Evolutionary conservation across 2,329 filamentous ascomycete genomes (phyloP).

Genomic region (Helotiales sp.): DNA sequence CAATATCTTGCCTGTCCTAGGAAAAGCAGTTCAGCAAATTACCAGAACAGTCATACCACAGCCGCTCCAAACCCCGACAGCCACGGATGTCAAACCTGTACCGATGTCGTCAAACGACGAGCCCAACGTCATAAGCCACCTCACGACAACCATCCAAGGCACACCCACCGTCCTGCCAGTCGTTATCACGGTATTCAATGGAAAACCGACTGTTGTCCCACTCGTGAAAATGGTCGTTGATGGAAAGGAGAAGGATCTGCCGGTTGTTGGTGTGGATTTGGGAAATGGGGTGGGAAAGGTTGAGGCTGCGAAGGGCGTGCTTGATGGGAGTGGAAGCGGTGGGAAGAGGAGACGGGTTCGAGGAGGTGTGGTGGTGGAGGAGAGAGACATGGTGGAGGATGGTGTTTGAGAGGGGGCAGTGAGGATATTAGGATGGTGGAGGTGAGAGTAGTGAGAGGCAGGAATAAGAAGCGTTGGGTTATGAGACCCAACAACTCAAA

Average conservation of each 20-base stretch:
- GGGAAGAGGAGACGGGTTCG: neutral
- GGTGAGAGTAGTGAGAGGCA: neutral
- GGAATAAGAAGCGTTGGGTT: too few relatives aligned
- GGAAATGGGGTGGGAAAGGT: neutral
- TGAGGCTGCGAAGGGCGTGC: neutral
- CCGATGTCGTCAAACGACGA: neutral
- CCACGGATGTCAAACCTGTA: neutral
- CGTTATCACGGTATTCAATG: constrained; percentile 13
- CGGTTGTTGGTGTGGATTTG: constrained; percentile 9
- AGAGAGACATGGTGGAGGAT: neutral
- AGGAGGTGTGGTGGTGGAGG: neutral
- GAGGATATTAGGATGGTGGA: neutral
- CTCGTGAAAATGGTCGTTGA: constrained; percentile 14
- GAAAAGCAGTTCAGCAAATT: neutral
- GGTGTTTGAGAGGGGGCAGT: neutral
- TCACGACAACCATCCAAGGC: constrained; percentile 12
- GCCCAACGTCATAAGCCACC: constrained; percentile 12
- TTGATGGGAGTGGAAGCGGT: neutral
- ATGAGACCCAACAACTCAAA: neutral
- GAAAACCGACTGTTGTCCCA: constrained; percentile 11
- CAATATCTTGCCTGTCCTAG: neutral
- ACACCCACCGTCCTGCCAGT: constrained; percentile 11
- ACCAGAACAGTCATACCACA: neutral
- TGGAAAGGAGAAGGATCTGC: constrained; percentile 10
- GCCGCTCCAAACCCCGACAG: neutral